Evolutionary conservation across 2,329 filamentous ascomycete species (phyloP).

Genomic region (Trichoderma gracile): DNA sequence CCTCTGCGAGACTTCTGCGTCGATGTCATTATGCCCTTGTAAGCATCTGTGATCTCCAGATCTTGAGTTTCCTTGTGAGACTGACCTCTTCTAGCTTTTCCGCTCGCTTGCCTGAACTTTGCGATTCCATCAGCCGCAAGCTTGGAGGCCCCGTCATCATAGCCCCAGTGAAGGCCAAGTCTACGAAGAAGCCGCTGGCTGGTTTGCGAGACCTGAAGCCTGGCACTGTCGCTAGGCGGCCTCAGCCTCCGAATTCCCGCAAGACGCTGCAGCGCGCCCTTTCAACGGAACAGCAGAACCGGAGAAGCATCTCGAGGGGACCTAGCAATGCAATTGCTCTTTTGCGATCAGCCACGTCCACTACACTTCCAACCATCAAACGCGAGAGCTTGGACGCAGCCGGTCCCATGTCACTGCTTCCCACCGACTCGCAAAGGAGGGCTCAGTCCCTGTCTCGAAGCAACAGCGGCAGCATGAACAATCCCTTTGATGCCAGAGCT

Average conservation of each 20-base stretch:
- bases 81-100: slow-evolving; percentile 63
- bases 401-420: slow-evolving; percentile 36
- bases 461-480: slow-evolving; percentile 53
- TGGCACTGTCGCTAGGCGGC: slow-evolving; percentile 54
- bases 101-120: slow-evolving; percentile 70
- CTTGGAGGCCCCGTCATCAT: slow-evolving; percentile 69
- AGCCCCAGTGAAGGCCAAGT: slow-evolving; percentile 54
- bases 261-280: slow-evolving; percentile 63
- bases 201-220: slow-evolving; percentile 51
- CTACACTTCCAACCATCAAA: slow-evolving; percentile 62
- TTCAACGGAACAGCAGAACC: slow-evolving; percentile 58
- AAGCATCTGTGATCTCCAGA: slow-evolving; percentile 37
- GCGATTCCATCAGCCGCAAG: slow-evolving; percentile 70
- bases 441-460: slow-evolving; percentile 41
- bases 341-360: slow-evolving; percentile 67
- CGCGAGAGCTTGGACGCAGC: slow-evolving; percentile 65
- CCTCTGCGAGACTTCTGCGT: slow-evolving; percentile 74
- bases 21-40: slow-evolving; percentile 80
- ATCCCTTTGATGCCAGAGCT: slow-evolving; percentile 57
- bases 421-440: slow-evolving; percentile 41
- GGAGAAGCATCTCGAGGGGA: slow-evolving; percentile 57
- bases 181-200: slow-evolving; percentile 44
- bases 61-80: background rate
- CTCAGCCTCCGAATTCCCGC: slow-evolving; percentile 43
- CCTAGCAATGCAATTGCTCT: slow-evolving; percentile 62